Conservation (phyloP, 768 basidiomycete genomes). For the Suillus clintonianus region DNA sequence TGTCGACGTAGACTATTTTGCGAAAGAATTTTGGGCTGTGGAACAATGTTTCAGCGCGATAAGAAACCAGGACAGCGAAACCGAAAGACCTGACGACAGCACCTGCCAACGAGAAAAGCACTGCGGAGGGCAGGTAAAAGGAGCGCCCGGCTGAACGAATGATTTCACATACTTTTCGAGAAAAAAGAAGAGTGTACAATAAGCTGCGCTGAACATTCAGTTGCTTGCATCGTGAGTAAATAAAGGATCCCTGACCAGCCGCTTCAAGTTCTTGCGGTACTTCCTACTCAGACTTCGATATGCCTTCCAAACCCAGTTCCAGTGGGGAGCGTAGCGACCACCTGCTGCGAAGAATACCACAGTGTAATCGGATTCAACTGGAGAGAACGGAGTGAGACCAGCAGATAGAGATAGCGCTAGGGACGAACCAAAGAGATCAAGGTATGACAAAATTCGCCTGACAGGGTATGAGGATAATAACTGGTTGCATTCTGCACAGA, state of each 20-base stretch:
- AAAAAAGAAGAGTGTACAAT: slow-evolving; percentile 89
- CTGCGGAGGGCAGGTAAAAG: slow-evolving; percentile 38
- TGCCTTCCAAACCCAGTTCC: slow-evolving; percentile 93
- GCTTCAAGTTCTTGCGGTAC: slow-evolving; percentile 87
- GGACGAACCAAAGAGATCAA: slow-evolving; percentile 74
- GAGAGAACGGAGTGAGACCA: slow-evolving; percentile 5
- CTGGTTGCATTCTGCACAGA: slow-evolving; percentile 8
- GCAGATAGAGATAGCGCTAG: background rate
- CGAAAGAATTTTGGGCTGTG: slow-evolving; percentile 85
- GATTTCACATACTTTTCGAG: slow-evolving; percentile 66
- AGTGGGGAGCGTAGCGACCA: slow-evolving; percentile 68
- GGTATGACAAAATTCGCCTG: slow-evolving; percentile 76
- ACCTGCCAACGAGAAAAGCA: slow-evolving; percentile 87
- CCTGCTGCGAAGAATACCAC: slow-evolving; percentile 88
- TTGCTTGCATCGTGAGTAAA: slow-evolving; percentile 9
- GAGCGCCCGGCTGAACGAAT: background rate
- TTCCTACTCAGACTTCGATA: slow-evolving; percentile 79
- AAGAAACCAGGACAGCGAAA: background rate
- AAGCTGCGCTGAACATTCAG: slow-evolving; percentile 45
- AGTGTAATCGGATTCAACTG: slow-evolving; percentile 88
- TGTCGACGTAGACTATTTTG: slow-evolving; percentile 76
- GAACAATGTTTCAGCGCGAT: slow-evolving; percentile 1
- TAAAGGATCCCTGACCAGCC: slow-evolving; percentile 52
- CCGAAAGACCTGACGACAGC: slow-evolving; percentile 76
- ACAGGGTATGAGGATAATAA: slow-evolving; percentile 10